phyloP scores from a whole-genome alignment of 202 grass and related monocot species.

The Panicum virgatum region DNA sequence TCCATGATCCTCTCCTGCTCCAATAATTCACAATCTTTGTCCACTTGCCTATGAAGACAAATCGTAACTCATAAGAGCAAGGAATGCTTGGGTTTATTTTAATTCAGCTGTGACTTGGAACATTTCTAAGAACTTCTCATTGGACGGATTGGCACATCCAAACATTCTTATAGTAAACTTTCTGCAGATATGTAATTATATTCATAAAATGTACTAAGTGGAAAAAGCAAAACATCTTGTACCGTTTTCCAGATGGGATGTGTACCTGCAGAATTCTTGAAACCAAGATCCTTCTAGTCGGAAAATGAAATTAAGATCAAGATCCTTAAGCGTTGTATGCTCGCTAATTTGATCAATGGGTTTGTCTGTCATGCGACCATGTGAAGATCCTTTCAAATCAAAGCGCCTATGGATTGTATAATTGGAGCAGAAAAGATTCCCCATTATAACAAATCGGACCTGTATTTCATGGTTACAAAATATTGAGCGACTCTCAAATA shows the following conservation, averaged over 20 bases:
- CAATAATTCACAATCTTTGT: constrained; percentile 79
- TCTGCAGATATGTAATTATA: neutral
- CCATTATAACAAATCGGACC: constrained; percentile 97
- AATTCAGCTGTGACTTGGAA: neutral
- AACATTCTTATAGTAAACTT: constrained; percentile 6
- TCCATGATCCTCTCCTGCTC: constrained; percentile 96
- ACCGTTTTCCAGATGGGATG: neutral
- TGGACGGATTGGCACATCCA: neutral
- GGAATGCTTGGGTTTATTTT: neutral
- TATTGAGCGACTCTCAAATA: neutral
- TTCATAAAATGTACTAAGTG: neutral
- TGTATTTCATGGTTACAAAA: constrained; percentile 36
- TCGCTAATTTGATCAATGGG: constrained; percentile 80
- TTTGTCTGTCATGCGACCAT: constrained; percentile 85
- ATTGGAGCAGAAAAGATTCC: constrained; percentile 76
- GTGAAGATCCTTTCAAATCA: constrained; percentile 90
- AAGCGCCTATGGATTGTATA: constrained; percentile 72
- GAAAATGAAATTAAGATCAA: constrained; percentile 96
- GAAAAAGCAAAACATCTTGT: neutral
- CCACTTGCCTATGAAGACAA: constrained; percentile 70
- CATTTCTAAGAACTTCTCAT: neutral
- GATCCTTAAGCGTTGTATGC: constrained; percentile 83
- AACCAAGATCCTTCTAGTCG: constrained; percentile 68
- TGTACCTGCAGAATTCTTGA: constrained; percentile 75
- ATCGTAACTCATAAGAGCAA: neutral